phyloP scores from a whole-genome alignment of 2,329 filamentous ascomycete species.

The Coniochaeta prunicola region DNA sequence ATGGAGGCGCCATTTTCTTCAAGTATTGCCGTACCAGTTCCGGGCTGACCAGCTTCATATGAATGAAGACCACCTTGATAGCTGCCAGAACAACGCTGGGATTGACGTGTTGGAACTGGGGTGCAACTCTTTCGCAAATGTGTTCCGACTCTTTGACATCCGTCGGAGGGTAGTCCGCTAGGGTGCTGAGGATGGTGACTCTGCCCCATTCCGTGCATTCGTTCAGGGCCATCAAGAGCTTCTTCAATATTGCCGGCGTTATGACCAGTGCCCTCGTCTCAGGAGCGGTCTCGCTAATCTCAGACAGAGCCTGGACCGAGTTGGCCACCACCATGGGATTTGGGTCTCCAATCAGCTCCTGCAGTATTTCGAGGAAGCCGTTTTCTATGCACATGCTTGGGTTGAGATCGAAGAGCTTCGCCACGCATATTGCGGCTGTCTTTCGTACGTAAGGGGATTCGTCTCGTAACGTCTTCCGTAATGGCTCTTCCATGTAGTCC shows the following conservation, averaged over 20 bases:
- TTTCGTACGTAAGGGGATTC: constrained; percentile 98
- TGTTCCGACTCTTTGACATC: constrained; percentile 96
- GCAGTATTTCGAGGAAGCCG: constrained; percentile 85
- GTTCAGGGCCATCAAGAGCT: constrained; percentile 91
- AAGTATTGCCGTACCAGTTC: constrained; percentile 80
- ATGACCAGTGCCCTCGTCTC: constrained; percentile 84
- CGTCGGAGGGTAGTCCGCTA: constrained; percentile 80
- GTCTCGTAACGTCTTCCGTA: constrained; percentile 91
- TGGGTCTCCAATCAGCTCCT: constrained; percentile 93
- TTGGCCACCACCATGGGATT: constrained; percentile 99
- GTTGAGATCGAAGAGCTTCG: constrained; percentile 95
- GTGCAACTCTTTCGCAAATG: constrained; percentile 91
- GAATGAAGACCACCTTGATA: constrained; percentile 94
- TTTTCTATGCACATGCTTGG: constrained; percentile 91
- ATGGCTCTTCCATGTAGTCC: constrained; percentile 97
- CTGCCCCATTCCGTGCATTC: constrained; percentile 98
- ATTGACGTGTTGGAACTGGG: constrained; percentile 98
- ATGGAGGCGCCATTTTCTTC: constrained; percentile 96
- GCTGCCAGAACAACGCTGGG: constrained; percentile 95
- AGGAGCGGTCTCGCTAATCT: constrained; percentile 84
- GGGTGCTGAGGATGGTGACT: constrained; percentile 82
- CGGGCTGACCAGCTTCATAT: constrained; percentile 78
- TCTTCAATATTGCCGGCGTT: constrained; percentile 78
- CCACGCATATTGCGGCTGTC: constrained; percentile 94
- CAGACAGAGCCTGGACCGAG: constrained; percentile 85